Percentiles rank a stretch among this genome's conserved stretches.
These are phyloP conservation scores for Globisporangium canariense DNA, from an alignment of 352 stramenopile genomes.

Conservation along the genomic window DNA sequence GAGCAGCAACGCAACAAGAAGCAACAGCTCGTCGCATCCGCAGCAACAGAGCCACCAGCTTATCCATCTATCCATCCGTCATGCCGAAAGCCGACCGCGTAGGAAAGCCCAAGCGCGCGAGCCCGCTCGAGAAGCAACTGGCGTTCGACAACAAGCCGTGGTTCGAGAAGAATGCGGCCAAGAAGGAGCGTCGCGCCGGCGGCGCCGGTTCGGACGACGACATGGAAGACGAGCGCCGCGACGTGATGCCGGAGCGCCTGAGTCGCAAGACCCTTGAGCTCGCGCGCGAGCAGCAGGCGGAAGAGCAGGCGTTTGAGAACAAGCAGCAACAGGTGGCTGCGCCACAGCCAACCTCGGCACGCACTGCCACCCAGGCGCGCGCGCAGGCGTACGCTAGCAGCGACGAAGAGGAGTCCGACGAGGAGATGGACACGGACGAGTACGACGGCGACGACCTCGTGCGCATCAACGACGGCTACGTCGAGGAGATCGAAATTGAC, in stretches of 20 bases:
- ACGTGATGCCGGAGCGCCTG: conserved; percentile 78
- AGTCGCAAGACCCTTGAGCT: conserved; percentile 79
- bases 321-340: conserved; percentile 24
- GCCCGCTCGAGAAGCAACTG: conserved; percentile 85
- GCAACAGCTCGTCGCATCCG: background rate
- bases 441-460: conserved; percentile 89
- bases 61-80: background rate
- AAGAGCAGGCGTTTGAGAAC: conserved; percentile 56
- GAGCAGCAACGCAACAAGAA: conserved; percentile 6
- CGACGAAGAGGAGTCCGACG: conserved; percentile 75
- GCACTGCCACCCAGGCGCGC: conserved; percentile 15
- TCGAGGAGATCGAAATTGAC: conserved; percentile 87
- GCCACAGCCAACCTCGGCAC: conserved; percentile 15
- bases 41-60: background rate
- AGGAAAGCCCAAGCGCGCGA: conserved; percentile 81
- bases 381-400: conserved; percentile 48
- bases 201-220: conserved; percentile 37
- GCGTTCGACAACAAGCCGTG: conserved; percentile 84
- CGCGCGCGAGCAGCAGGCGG: conserved; percentile 72
- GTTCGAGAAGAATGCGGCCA: conserved; percentile 62
- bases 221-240: conserved; percentile 55
- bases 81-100: conserved; percentile 69
- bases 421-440: conserved; percentile 85
- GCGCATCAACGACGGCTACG: conserved; percentile 88
- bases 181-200: conserved; percentile 23